Conservation (phyloP, 306 rosid genomes). For the Quercus variabilis region DNA sequence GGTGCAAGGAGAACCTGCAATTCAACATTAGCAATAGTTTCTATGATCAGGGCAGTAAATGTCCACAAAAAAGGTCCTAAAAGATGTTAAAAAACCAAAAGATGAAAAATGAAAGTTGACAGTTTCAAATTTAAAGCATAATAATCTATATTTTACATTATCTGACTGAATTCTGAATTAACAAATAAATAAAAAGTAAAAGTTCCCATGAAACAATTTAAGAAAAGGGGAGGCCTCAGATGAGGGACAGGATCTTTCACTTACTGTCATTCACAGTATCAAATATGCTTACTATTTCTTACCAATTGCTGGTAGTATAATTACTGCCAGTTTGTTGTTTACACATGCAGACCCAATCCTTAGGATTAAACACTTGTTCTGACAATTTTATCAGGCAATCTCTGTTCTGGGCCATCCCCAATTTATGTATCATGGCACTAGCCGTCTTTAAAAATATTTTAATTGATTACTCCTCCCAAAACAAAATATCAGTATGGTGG, state of each 20-base stretch:
- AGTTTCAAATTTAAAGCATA: background rate
- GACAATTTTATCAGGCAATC: background rate
- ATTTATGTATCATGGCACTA: too few relatives aligned
- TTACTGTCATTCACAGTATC: background rate
- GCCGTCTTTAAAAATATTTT: too few relatives aligned
- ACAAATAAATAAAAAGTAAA: background rate
- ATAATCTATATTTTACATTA: background rate
- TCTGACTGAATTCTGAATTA: background rate
- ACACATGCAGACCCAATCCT: background rate
- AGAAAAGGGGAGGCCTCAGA: background rate
- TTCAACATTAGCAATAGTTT: slow-evolving; percentile 15
- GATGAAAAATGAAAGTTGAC: background rate
- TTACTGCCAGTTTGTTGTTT: background rate
- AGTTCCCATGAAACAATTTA: background rate
- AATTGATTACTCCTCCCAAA: background rate
- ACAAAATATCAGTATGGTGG: background rate
- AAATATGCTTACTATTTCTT: background rate
- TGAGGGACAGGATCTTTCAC: background rate
- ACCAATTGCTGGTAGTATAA: background rate
- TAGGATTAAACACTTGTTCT: background rate
- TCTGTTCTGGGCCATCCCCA: background rate
- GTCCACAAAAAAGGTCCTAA: slow-evolving; percentile 5
- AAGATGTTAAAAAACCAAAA: background rate
- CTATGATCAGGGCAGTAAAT: background rate
- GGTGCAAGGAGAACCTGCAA: slow-evolving; percentile 89